These are phyloP conservation scores for Lepidium aucheri DNA, from an alignment of 345 rosid species.

Conservation along the genomic window DNA sequence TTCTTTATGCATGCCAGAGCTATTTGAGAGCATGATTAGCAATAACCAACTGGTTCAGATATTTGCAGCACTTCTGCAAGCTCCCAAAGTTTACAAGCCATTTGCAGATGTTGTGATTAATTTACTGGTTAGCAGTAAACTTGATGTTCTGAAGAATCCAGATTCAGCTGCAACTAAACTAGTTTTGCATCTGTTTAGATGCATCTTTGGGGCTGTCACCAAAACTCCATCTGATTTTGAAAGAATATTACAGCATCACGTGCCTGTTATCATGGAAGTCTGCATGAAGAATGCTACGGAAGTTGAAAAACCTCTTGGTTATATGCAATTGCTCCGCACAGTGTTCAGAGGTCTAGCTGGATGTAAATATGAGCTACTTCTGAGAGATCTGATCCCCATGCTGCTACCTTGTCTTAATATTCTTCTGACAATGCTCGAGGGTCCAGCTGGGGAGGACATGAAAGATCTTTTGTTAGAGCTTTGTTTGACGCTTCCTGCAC, in stretches of 20 bases:
- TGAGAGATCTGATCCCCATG: slow-evolving; percentile 84
- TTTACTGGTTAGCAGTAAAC: slow-evolving; percentile 84
- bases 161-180: slow-evolving; percentile 80
- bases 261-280: slow-evolving; percentile 89
- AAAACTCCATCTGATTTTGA: slow-evolving; percentile 93
- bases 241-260: slow-evolving; percentile 92
- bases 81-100: slow-evolving; percentile 74
- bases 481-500: slow-evolving; percentile 91
- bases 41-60: slow-evolving; percentile 85
- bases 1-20: slow-evolving; percentile 96
- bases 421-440: slow-evolving; percentile 88
- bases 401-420: slow-evolving; percentile 90
- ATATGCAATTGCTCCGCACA: slow-evolving; percentile 86
- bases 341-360: slow-evolving; percentile 88
- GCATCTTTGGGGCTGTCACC: slow-evolving; percentile 87
- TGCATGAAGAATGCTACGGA: slow-evolving; percentile 95
- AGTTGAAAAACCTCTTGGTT: slow-evolving; percentile 90
- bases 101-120: slow-evolving; percentile 90
- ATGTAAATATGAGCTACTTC: slow-evolving; percentile 84
- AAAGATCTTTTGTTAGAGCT: slow-evolving; percentile 89
- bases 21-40: slow-evolving; percentile 92
- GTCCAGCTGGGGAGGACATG: slow-evolving; percentile 95
- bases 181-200: slow-evolving; percentile 88
- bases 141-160: slow-evolving; percentile 79
- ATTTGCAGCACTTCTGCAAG: slow-evolving; percentile 80